A percentile compares a stretch with the other conserved stretches of the same genome.
These are phyloP conservation scores for Saccharomycopsis javanensis DNA, from an alignment of 805 yeast species.

Conservation along the genomic window DNA sequence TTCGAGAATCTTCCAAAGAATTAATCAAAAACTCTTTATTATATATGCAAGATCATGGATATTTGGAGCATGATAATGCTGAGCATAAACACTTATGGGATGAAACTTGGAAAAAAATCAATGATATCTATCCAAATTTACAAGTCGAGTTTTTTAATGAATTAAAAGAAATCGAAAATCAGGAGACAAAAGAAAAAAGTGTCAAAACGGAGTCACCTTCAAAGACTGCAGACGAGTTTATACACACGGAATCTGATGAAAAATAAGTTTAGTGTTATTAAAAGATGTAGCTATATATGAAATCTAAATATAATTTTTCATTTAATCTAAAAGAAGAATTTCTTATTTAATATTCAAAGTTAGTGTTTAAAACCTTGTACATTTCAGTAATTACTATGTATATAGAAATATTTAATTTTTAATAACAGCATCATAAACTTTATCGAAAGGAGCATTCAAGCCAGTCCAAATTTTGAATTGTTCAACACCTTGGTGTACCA, in stretches of 20 bases:
- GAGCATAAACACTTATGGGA: conserved; percentile 12
- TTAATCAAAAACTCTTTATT: conserved; percentile 16
- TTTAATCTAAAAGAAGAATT: neutral
- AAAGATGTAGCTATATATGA: neutral
- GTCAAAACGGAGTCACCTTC: neutral
- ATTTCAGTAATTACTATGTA: neutral
- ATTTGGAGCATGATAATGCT: conserved; percentile 7
- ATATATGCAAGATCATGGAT: conserved; percentile 13
- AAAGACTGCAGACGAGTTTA: neutral
- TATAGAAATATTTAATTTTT: neutral
- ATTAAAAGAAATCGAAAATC: conserved; percentile 4
- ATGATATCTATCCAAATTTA: conserved; percentile 12
- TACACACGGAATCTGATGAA: neutral
- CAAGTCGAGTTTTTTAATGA: conserved; percentile 6
- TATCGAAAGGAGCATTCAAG: conserved; percentile 49
- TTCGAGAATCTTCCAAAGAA: conserved; percentile 16
- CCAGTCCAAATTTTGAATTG: conserved; percentile 79
- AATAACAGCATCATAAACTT: conserved; percentile 50
- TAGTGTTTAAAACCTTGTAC: neutral
- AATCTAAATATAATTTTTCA: neutral
- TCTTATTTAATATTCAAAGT: neutral
- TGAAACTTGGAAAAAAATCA: conserved; percentile 14
- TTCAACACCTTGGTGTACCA: conserved; percentile 85
- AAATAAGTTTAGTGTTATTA: neutral
- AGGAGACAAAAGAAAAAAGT: neutral